Conservation (phyloP, 2,329 filamentous ascomycete species). For the Orbilia ellipsospora region DNA sequence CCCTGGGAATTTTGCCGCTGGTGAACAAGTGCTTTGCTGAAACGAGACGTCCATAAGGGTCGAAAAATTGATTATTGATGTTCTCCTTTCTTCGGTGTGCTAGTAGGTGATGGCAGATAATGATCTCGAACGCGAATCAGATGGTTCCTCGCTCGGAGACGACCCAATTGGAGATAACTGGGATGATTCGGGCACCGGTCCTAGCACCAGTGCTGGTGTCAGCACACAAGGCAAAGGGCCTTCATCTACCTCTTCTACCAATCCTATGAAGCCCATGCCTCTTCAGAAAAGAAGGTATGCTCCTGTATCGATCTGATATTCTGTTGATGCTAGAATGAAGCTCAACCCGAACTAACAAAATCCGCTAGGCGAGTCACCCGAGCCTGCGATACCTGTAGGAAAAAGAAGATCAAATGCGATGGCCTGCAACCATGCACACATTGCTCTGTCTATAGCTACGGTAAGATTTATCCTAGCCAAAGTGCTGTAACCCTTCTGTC, state of each 20-base stretch:
- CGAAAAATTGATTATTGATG: neutral
- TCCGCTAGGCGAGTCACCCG: slow-evolving; percentile 73
- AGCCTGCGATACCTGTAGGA: slow-evolving; percentile 82
- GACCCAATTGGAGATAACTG: slow-evolving; percentile 44
- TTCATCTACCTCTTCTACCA: slow-evolving; percentile 30
- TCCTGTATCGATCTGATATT: neutral
- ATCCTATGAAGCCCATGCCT: slow-evolving; percentile 42
- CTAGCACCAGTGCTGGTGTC: slow-evolving; percentile 15
- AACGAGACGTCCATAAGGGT: too few species aligned
- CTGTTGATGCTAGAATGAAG: slow-evolving; percentile 61
- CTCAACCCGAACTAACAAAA: slow-evolving; percentile 61
- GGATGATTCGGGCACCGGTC: slow-evolving; percentile 35
- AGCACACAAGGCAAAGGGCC: slow-evolving; percentile 18
- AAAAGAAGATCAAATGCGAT: slow-evolving; percentile 89
- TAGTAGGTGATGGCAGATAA: slow-evolving; percentile 54
- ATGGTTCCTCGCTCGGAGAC: slow-evolving; percentile 50
- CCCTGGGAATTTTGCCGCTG: too few species aligned
- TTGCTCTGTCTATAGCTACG: slow-evolving; percentile 98
- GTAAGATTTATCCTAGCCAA: slow-evolving; percentile 66
- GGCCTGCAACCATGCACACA: slow-evolving; percentile 91
- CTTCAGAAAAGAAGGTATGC: slow-evolving; percentile 46
- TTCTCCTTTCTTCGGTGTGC: neutral
- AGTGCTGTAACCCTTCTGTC: neutral
- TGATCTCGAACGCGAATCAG: slow-evolving; percentile 53
- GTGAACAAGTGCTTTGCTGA: too few species aligned